These are phyloP conservation scores for Talaromyces verruculosus DNA, from an alignment of 2,329 filamentous ascomycete species.

Conservation along the genomic window DNA sequence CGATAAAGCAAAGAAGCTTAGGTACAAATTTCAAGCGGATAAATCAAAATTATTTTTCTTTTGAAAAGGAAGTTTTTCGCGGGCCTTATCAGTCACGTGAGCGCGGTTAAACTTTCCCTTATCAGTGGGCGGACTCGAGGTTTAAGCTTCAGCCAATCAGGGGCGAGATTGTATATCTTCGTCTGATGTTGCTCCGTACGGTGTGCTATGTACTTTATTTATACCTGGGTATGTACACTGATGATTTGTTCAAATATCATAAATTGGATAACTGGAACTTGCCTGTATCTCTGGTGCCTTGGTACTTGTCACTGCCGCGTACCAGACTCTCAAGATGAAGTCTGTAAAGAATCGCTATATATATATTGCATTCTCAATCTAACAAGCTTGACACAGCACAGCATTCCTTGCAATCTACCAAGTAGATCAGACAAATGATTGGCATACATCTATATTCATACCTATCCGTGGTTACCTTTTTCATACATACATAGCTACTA, in stretches of 20 bases:
- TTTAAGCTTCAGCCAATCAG: conserved; percentile 13
- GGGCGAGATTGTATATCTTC: background rate
- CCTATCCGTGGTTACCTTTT: background rate
- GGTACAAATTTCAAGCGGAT: conserved; percentile 28
- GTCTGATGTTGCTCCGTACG: background rate
- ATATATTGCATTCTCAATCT: too few species aligned
- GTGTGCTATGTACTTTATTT: background rate
- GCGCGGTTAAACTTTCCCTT: conserved; percentile 20
- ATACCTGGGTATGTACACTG: background rate
- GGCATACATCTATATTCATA: background rate
- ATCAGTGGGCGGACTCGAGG: background rate
- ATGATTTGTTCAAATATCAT: background rate
- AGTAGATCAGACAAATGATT: background rate
- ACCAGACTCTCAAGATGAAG: too few species aligned
- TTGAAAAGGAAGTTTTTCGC: conserved; percentile 25
- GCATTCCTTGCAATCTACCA: background rate
- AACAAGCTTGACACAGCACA: too few species aligned
- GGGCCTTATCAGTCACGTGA: conserved; percentile 28
- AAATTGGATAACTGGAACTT: background rate
- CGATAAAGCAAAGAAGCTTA: conserved; percentile 22
- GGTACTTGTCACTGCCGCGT: background rate
- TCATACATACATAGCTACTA: background rate
- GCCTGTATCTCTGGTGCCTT: background rate
- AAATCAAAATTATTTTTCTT: conserved; percentile 27
- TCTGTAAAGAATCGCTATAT: too few species aligned